A percentile compares a stretch with the other conserved stretches of the same genome.
Conservation (phyloP, 306 rosid genomes). For the Vigna radiata region DNA sequence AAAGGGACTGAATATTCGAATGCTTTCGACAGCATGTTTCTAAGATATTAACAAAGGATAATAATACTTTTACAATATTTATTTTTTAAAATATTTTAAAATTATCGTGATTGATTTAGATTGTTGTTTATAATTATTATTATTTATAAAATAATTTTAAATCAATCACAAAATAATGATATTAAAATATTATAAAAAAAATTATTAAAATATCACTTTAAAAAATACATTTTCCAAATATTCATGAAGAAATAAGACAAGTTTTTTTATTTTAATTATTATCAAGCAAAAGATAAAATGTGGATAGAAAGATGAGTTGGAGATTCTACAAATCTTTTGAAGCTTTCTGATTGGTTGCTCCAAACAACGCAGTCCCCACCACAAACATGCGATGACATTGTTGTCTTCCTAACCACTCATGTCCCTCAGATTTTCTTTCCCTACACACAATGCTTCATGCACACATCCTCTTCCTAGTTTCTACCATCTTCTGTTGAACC, state of each 20-base stretch:
- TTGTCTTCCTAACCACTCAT: slow-evolving; percentile 35
- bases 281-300: slow-evolving; percentile 56
- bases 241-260: background rate
- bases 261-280: background rate
- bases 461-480: background rate
- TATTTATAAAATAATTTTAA: too few relatives aligned
- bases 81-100: too few relatives aligned
- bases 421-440: slow-evolving; percentile 29
- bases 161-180: too few relatives aligned
- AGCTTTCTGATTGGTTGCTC: slow-evolving; percentile 67
- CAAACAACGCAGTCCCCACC: slow-evolving; percentile 59
- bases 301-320: slow-evolving; percentile 70
- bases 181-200: too few relatives aligned
- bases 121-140: too few relatives aligned
- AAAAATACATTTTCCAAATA: background rate
- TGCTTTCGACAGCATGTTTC: background rate
- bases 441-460: too few relatives aligned
- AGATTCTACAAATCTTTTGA: slow-evolving; percentile 64
- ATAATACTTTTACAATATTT: too few relatives aligned
- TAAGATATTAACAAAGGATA: too few relatives aligned
- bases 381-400: background rate
- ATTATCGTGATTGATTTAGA: too few relatives aligned
- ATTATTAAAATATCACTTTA: too few relatives aligned
- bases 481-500: slow-evolving; percentile 40
- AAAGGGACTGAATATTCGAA: too few relatives aligned